Percentiles rank a stretch among this genome's conserved stretches.
Conservation (phyloP, 176 grass and related monocot genomes). For the Aegilops umbellulata region DNA sequence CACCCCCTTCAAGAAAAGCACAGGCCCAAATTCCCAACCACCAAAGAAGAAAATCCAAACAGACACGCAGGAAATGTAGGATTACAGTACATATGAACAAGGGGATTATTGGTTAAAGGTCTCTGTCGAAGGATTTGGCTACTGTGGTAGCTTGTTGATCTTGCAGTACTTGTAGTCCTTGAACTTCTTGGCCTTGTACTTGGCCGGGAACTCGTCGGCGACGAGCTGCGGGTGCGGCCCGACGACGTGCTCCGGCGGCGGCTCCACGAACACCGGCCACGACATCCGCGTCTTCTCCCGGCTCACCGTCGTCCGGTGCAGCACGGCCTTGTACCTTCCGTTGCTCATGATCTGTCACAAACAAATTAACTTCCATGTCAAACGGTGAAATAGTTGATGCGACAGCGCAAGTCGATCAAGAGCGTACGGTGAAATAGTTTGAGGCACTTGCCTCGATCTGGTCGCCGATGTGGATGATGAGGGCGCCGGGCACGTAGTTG, state of each 20-base stretch:
- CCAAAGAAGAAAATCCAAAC: too few species aligned
- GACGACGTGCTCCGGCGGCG: conserved; percentile 44
- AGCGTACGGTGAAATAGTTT: too few species aligned
- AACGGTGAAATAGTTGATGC: not conserved
- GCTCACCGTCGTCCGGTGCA: conserved; percentile 62
- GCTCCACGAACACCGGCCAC: conserved; percentile 77
- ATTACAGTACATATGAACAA: too few species aligned
- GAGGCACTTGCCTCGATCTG: conserved; percentile 57
- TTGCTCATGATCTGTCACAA: conserved; percentile 68
- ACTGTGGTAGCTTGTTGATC: conserved; percentile 80
- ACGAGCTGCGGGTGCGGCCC: conserved; percentile 59
- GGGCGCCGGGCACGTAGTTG: conserved; percentile 53
- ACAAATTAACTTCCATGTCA: not conserved
- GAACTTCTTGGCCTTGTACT: conserved; percentile 77
- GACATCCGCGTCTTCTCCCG: conserved; percentile 75
- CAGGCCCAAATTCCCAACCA: too few species aligned
- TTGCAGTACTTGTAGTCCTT: conserved; percentile 85
- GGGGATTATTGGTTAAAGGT: too few species aligned
- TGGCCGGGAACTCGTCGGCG: conserved; percentile 37
- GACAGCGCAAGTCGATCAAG: not conserved
- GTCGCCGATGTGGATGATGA: conserved; percentile 75
- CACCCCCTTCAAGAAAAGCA: too few species aligned
- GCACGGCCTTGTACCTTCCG: conserved; percentile 73
- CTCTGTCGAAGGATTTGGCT: not conserved
- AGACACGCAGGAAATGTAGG: too few species aligned